Evolutionary conservation across 2,329 filamentous ascomycete species (phyloP).

Genomic region (Neobulgaria alba): DNA sequence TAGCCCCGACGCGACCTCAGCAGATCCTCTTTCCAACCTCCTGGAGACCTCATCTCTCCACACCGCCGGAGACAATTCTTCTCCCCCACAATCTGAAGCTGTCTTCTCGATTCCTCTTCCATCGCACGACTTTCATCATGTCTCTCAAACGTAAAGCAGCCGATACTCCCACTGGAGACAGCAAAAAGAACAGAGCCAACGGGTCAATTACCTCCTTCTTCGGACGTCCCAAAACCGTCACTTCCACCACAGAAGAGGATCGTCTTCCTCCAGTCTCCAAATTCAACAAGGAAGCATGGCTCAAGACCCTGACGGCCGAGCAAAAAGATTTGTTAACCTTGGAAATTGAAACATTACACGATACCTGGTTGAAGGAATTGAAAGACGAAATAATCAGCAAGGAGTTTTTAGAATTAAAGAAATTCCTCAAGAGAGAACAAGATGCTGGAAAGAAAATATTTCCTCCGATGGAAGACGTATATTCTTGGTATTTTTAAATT

Average conservation of each 20-base stretch:
- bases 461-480: slow-evolving; percentile 80
- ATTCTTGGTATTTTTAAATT: slow-evolving; percentile 65
- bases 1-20: too few relatives aligned
- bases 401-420: slow-evolving; percentile 81
- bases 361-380: slow-evolving; percentile 82
- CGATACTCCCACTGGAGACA: slow-evolving; percentile 37
- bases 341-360: slow-evolving; percentile 86
- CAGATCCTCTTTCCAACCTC: too few relatives aligned
- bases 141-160: slow-evolving; percentile 60
- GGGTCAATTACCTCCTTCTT: slow-evolving; percentile 88
- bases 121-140: slow-evolving; percentile 17
- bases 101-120: slow-evolving; percentile 7
- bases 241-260: slow-evolving; percentile 1
- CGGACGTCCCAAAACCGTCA: slow-evolving; percentile 41
- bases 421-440: slow-evolving; percentile 74
- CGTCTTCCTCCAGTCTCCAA: slow-evolving; percentile 31
- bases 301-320: slow-evolving; percentile 68
- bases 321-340: slow-evolving; percentile 75
- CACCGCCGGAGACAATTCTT: too few relatives aligned
- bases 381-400: slow-evolving; percentile 75
- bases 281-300: slow-evolving; percentile 89
- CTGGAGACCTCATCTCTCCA: too few relatives aligned
- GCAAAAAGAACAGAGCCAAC: slow-evolving; percentile 67
- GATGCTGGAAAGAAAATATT: slow-evolving; percentile 70
- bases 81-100: slow-evolving; percentile 15